Conservation (phyloP, 805 yeast genomes). For the Metschnikowia anglica region DNA sequence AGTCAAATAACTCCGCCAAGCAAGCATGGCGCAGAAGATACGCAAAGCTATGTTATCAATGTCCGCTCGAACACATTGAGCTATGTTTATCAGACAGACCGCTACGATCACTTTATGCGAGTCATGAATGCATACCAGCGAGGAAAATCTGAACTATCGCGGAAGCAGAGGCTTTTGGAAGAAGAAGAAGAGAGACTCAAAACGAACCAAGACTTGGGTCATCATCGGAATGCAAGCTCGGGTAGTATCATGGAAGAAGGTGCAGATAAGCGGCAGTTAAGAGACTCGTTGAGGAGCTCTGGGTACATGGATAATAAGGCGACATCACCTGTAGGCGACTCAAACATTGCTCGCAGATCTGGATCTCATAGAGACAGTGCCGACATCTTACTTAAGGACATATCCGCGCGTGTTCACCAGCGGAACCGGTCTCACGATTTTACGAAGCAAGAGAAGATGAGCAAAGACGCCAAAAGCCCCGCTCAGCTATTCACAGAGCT, state of each 20-base stretch:
- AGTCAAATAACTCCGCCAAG: constrained; percentile 36
- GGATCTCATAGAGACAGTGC: constrained; percentile 30
- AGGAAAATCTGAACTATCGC: constrained; percentile 54
- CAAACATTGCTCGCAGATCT: constrained; percentile 12
- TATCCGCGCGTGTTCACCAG: constrained; percentile 62
- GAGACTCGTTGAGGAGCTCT: constrained; percentile 50
- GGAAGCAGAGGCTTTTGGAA: constrained; percentile 30
- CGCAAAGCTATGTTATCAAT: constrained; percentile 41
- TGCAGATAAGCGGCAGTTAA: constrained; percentile 39
- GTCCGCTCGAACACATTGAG: constrained; percentile 48
- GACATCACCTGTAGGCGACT: constrained; percentile 13
- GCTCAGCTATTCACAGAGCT: constrained; percentile 43
- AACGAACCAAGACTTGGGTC: constrained; percentile 12
- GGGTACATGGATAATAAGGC: constrained; percentile 40
- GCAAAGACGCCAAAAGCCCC: constrained; percentile 12
- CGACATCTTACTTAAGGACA: constrained; percentile 51
- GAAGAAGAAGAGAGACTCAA: constrained; percentile 13
- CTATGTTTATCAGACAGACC: constrained; percentile 61
- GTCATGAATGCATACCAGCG: constrained; percentile 55
- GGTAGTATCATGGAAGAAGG: constrained; percentile 23
- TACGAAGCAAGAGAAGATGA: constrained; percentile 17
- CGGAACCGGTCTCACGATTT: constrained; percentile 54
- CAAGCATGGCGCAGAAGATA: constrained; percentile 21
- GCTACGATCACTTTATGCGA: constrained; percentile 54
- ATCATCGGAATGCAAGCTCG: constrained; percentile 10